A percentile compares a stretch with the other conserved stretches of the same genome.
Conservation (phyloP, 2,329 filamentous ascomycete genomes). For the Eurotiales sp. region DNA sequence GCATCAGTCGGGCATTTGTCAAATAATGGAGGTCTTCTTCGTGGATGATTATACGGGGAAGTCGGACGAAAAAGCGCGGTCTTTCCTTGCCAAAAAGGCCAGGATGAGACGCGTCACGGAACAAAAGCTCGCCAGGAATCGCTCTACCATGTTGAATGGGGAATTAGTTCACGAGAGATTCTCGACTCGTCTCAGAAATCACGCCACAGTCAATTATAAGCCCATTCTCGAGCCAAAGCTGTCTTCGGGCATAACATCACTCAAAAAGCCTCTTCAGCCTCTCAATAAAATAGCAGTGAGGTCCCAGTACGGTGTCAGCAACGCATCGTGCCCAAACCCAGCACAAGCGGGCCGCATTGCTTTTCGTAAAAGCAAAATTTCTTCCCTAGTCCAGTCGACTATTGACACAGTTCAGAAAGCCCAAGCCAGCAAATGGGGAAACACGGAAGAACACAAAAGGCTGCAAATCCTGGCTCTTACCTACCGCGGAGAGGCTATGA, state of each 20-base stretch:
- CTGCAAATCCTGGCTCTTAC: constrained; percentile 8
- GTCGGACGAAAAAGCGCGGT: constrained; percentile 2
- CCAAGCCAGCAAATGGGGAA: constrained; percentile 1
- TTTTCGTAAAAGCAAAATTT: constrained; percentile 2
- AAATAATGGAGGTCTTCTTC: constrained; percentile 12
- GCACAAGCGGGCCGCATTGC: constrained; percentile 6
- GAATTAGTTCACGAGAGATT: not conserved
- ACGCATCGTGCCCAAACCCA: constrained; percentile 4
- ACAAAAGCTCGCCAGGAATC: constrained; percentile 5
- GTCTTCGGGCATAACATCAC: not conserved
- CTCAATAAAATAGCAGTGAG: not conserved
- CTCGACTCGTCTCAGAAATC: not conserved
- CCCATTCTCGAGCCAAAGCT: not conserved
- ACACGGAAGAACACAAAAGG: constrained; percentile 4
- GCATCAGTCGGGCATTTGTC: no score
- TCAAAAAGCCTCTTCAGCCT: not conserved
- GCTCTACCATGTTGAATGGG: not conserved
- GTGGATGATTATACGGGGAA: constrained; percentile 6
- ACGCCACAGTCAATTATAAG: not conserved
- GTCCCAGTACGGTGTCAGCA: constrained; percentile 1
- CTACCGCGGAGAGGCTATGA: constrained; percentile 11
- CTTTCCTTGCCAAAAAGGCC: constrained; percentile 9
- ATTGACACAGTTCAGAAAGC: not conserved
- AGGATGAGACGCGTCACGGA: constrained; percentile 4
- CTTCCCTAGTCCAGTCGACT: not conserved